Base-by-base conservation (phyloP, 163 green algal genomes). In the Prototheca wickerhamii region DNA sequence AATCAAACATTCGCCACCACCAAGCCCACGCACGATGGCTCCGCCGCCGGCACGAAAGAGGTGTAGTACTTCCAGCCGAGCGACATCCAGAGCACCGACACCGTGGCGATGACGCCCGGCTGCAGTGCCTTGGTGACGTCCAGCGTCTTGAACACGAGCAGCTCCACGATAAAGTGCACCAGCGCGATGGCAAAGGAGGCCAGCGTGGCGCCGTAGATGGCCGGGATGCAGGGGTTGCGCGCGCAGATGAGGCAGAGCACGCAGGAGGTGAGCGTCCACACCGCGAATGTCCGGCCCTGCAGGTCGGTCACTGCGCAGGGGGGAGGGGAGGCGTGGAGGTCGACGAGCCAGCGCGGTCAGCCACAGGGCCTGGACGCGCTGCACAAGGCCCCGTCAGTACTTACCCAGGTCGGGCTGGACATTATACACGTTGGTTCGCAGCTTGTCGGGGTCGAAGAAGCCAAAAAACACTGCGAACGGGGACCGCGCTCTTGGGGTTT, bases 11-110 rank as follows among this genome's bases (percentile, higher is more conserved):
- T 64, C 26, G 58, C 26, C n/a, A n/a, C n/a, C n/a, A n/a, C n/a
- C n/a, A n/a, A 50, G 20, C 21, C 10, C 25, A 40, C 35, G 26
- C 3, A 29, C 26, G 51, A 50, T 5, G 64, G 63, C 64, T 72
- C 58, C 6, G 52, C 53, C 32, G 37, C n/a, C 15, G 34, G 29
- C 17, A 59, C 73, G 43, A 69, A 64, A 3, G 21, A n/a, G 6
- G 79, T 88, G 72, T 93, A 94, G 55, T 92, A 93, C 44, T 84
- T 86, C 81, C 82, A 92, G 1, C 87, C 87, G 6, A 68, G 63
- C 5, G 68, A 72, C 78, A 94, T 91, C 87, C 87, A 94, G 0
- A 86, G 61, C 1, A 70, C 71, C 0, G 84, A 90, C 21, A 89
- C 44, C n/a, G 64, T 78, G 51, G 87, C 87, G 29, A 94, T 63